Evolutionary conservation across 2,329 filamentous ascomycete genomes (phyloP), one percentile per base, ranked within the genome.

Genomic region (Mycocentrospora acerina): DNA sequence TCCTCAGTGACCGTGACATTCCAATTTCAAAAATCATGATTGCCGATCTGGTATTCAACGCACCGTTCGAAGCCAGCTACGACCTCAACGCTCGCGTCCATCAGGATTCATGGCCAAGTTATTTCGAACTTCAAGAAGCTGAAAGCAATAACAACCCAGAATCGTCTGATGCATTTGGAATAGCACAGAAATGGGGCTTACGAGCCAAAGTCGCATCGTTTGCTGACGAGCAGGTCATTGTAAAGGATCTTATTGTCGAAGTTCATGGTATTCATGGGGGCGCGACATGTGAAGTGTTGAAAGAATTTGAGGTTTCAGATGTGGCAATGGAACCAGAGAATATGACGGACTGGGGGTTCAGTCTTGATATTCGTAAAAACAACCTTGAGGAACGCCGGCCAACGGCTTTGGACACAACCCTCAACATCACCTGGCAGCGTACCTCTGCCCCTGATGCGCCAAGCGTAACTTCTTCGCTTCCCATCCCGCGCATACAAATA

Each of bases 51-150:
- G 79, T 82, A 25, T 78, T 96, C 38, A 81, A 88, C 37, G 84
- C 82, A 33, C 89, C 91, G 0, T 97, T 98, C 55, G 90, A 95
- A 68, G 88, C 90, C 12, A 93, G 87, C 57, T 96, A 95, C 64
- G 88, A 94, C 46, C 81, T 97, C 46, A 77, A 84, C 10, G 90
- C 93, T 9, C 80, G 86, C 8, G 74, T 95, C 3, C 86, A 96
- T 64, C 67, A 78, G 0, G 83, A 86, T 32, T 75, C 81, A 2
- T 98, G 93, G 91, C 90, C 93, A 1, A 90, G 85, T 62, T 83
- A 94, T 55, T 98, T 97, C 66, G 77, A 82, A 35, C 72, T 79
- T 13, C 77, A 82, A 26, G 60, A 68, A n/a, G 55, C 56, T 7
- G 57, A 64, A 28, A 45, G 47, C 24, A 65, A 71, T 10, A 55